phyloP scores from a whole-genome alignment of 176 grass and related monocot species.

The Typha latifolia region DNA sequence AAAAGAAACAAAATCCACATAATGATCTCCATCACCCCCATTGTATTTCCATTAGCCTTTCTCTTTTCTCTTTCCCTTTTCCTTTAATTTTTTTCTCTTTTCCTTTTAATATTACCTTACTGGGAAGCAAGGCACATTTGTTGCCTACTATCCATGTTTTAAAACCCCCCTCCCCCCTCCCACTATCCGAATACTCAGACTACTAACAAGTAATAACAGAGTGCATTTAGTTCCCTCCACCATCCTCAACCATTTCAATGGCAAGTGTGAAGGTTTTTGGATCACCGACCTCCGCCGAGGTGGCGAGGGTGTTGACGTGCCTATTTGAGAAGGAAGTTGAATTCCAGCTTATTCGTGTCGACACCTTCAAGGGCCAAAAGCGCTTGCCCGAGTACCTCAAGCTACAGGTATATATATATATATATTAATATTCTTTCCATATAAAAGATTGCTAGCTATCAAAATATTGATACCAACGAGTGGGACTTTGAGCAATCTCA shows the following conservation, averaged over 20 bases:
- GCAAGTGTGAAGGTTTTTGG: constrained; percentile 50
- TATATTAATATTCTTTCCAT: too few relatives aligned
- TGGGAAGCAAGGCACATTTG: constrained; percentile 56
- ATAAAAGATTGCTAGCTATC: too few relatives aligned
- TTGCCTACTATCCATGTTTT: constrained; percentile 21
- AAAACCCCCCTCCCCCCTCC: constrained; percentile 18
- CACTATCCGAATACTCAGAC: constrained; percentile 9
- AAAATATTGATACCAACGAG: too few relatives aligned
- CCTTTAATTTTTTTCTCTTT: constrained; percentile 51
- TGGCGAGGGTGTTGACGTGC: constrained; percentile 46
- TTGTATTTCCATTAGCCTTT: neutral
- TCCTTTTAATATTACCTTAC: constrained; percentile 31
- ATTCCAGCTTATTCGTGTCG: constrained; percentile 63
- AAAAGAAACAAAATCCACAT: neutral
- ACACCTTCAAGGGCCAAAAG: constrained; percentile 32
- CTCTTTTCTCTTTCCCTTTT: constrained; percentile 20
- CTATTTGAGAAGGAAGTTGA: constrained; percentile 65
- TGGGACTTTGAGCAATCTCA: too few relatives aligned
- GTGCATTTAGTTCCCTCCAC: neutral
- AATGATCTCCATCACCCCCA: neutral
- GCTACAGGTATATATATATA: constrained; percentile 19
- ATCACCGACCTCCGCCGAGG: constrained; percentile 40
- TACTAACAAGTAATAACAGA: neutral
- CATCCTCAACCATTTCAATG: neutral
- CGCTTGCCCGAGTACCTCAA: constrained; percentile 40